phyloP scores from a whole-genome alignment of 1,139 yeast genomes.

The Meyerozyma athensensis region DNA sequence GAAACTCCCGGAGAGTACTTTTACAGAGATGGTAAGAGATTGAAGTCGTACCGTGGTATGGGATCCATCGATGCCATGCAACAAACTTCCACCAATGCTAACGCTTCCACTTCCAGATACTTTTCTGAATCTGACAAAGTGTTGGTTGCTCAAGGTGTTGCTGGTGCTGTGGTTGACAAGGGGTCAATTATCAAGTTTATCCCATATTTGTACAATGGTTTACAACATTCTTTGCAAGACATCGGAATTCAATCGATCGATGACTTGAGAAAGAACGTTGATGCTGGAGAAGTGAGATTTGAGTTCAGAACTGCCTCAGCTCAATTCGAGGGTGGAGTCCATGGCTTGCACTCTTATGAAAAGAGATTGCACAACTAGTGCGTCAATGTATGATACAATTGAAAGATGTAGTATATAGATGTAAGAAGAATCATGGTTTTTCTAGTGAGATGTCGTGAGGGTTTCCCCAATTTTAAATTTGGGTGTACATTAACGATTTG shows the following conservation, averaged over 20 bases:
- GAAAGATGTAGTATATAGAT: too few relatives aligned
- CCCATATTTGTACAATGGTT: conserved; percentile 91
- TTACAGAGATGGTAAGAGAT: conserved; percentile 96
- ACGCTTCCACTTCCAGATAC: conserved; percentile 97
- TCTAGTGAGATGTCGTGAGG: too few relatives aligned
- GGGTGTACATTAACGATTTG: too few relatives aligned
- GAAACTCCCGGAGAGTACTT: conserved; percentile 99
- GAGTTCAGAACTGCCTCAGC: conserved; percentile 99
- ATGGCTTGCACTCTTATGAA: conserved; percentile 94
- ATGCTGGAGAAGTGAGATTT: conserved; percentile 73
- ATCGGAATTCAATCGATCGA: conserved; percentile 75
- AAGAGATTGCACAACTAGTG: conserved; percentile 86
- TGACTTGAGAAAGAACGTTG: conserved; percentile 62
- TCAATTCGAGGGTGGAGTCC: conserved; percentile 98
- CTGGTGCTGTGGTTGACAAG: conserved; percentile 95
- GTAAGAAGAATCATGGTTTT: too few relatives aligned
- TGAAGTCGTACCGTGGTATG: conserved; percentile 98
- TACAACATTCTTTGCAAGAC: conserved; percentile 98
- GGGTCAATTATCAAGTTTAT: conserved; percentile 92
- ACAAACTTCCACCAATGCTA: conserved; percentile 80
- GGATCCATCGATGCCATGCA: conserved; percentile 99
- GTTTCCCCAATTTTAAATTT: too few relatives aligned
- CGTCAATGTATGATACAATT: conserved; percentile 1
- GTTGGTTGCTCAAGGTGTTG: conserved; percentile 98
- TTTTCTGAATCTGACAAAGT: conserved; percentile 94